phyloP scores from a whole-genome alignment of 192 early-diverging fungal genomes.

The Podila verticillata region DNA sequence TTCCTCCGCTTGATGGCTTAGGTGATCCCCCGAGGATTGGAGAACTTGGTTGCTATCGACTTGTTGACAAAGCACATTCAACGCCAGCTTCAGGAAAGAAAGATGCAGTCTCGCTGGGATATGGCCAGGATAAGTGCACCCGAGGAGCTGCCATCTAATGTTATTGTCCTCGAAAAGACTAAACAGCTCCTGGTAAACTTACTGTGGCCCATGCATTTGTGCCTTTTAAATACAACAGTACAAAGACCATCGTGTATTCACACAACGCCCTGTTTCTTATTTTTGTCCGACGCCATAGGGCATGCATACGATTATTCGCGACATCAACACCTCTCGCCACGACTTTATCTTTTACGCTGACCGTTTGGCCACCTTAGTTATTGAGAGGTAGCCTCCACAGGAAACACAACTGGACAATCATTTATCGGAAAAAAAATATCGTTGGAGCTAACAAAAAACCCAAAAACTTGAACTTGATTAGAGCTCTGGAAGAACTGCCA shows the following conservation, averaged over 20 bases:
- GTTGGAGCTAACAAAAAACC: neutral
- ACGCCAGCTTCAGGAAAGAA: constrained; percentile 82
- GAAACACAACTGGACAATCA: no score
- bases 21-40: constrained; percentile 92
- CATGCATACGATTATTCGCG: constrained; percentile 86
- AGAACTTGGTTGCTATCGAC: constrained; percentile 92
- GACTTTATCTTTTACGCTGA: constrained; percentile 96
- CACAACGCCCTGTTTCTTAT: neutral
- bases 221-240: neutral
- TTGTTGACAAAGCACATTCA: constrained; percentile 91
- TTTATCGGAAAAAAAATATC: no score
- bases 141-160: constrained; percentile 51
- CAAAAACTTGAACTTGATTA: constrained; percentile 19
- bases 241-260: neutral
- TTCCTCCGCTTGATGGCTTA: constrained; percentile 13
- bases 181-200: constrained; percentile 63
- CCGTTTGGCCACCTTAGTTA: constrained; percentile 83
- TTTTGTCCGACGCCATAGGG: constrained; percentile 52
- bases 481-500: constrained; percentile 72
- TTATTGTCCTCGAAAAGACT: constrained; percentile 59
- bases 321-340: constrained; percentile 72
- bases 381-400: constrained; percentile 71
- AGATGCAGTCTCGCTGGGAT: constrained; percentile 65
- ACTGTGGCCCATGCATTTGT: neutral
- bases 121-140: constrained; percentile 53